A percentile compares a stretch with the other conserved stretches of the same genome.
Conservation (phyloP, 2,329 filamentous ascomycete genomes). For the Drechslerella stenobrocha region DNA sequence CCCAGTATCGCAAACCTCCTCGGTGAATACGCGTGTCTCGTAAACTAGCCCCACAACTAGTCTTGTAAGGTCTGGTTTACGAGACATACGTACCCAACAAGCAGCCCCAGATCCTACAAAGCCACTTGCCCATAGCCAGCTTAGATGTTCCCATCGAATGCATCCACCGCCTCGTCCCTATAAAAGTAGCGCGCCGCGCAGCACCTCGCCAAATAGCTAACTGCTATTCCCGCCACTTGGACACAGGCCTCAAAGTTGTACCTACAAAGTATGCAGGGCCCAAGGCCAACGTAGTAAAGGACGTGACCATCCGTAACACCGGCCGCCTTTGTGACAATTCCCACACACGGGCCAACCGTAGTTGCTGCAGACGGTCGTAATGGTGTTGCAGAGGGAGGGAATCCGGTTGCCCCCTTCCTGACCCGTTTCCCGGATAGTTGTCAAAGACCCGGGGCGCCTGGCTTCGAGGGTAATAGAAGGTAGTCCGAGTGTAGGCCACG, state of each 20-base stretch:
- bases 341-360: slow-evolving; percentile 9
- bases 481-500: too few relatives aligned
- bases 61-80: slow-evolving; percentile 9
- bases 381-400: slow-evolving; percentile 24
- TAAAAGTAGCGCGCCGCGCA: slow-evolving; percentile 23
- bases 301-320: slow-evolving; percentile 34
- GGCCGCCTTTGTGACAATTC: slow-evolving; percentile 20
- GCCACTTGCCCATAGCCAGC: background rate
- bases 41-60: slow-evolving; percentile 3
- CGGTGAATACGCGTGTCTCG: background rate
- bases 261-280: slow-evolving; percentile 18
- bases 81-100: slow-evolving; percentile 4
- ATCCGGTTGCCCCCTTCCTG: slow-evolving; percentile 17
- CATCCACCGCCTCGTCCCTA: slow-evolving; percentile 16
- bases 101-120: background rate
- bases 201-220: slow-evolving; percentile 16
- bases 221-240: slow-evolving; percentile 24
- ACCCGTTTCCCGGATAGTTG: slow-evolving; percentile 22
- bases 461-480: too few relatives aligned
- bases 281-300: slow-evolving; percentile 22
- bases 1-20: background rate
- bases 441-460: slow-evolving; percentile 28
- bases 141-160: slow-evolving; percentile 34
- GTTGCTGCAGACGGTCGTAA: slow-evolving; percentile 19
- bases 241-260: slow-evolving; percentile 34